phyloP scores from a whole-genome alignment of 106 monocot genomes.

The Acorus calamus region DNA sequence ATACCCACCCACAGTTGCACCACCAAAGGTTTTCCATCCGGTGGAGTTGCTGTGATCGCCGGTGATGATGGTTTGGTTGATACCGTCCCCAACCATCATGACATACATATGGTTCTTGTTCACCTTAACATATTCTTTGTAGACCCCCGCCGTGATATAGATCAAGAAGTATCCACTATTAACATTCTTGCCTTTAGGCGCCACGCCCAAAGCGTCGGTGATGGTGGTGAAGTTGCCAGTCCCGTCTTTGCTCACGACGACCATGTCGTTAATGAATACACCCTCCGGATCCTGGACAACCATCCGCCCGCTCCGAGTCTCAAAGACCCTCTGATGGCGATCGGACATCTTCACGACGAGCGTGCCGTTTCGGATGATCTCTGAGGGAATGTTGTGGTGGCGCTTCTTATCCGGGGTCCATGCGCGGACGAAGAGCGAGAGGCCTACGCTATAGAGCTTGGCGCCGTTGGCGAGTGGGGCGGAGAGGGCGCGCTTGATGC shows the following conservation, averaged over 20 bases:
- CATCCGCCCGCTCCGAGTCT: background rate
- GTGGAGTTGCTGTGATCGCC: background rate
- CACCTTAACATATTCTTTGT: constrained; percentile 8
- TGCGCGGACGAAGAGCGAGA: constrained; percentile 16
- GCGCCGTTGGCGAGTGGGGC: constrained; percentile 13
- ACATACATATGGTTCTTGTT: constrained; percentile 2
- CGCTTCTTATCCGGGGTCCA: constrained; percentile 6
- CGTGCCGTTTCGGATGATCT: background rate
- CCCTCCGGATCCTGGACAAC: background rate
- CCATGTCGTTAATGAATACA: background rate
- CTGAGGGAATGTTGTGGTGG: too few species aligned
- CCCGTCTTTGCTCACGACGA: constrained; percentile 9
- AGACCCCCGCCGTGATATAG: constrained; percentile 7
- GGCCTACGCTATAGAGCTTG: constrained; percentile 24
- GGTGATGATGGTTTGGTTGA: constrained; percentile 7
- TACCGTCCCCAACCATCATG: constrained; percentile 13
- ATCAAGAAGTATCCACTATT: constrained; percentile 1
- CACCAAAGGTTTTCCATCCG: constrained; percentile 3
- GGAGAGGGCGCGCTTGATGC: constrained; percentile 7
- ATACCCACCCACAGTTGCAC: constrained; percentile 12
- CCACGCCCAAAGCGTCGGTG: constrained; percentile 4
- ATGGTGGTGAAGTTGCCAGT: constrained; percentile 8
- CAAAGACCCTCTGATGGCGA: background rate
- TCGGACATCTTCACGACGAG: background rate
- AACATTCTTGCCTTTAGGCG: background rate